Percentiles rank a stretch among this genome's conserved stretches.
Evolutionary conservation across 2,329 filamentous ascomycete species (phyloP).

Genomic region (Mariannaea sp.): DNA sequence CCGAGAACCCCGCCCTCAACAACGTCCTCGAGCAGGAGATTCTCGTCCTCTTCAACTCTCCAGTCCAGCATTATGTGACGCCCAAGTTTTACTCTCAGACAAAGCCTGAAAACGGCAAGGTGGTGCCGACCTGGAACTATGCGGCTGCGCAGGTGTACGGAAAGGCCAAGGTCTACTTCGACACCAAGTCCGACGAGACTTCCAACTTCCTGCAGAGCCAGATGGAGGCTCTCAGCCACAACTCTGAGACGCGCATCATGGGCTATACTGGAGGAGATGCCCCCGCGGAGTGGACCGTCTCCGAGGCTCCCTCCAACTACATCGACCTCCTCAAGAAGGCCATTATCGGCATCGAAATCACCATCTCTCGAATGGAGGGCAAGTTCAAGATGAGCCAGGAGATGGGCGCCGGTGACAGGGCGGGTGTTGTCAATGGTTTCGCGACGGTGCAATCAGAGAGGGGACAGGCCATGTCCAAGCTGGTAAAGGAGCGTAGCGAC

Average conservation of each 20-base stretch:
- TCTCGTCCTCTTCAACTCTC: slow-evolving; percentile 64
- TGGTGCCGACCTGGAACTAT: slow-evolving; percentile 75
- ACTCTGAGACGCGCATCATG: slow-evolving; percentile 61
- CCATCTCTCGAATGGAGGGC: slow-evolving; percentile 58
- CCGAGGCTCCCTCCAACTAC: slow-evolving; percentile 61
- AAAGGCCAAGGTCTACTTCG: slow-evolving; percentile 56
- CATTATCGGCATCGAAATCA: slow-evolving; percentile 66
- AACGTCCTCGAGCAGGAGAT: slow-evolving; percentile 57
- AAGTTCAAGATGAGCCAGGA: slow-evolving; percentile 74
- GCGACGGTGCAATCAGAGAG: slow-evolving; percentile 40
- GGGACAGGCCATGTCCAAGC: slow-evolving; percentile 38
- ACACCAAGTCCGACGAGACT: slow-evolving; percentile 53
- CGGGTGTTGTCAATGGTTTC: slow-evolving; percentile 64
- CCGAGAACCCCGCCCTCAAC: slow-evolving; percentile 22
- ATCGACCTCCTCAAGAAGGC: slow-evolving; percentile 61
- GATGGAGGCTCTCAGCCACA: slow-evolving; percentile 55
- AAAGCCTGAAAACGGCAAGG: slow-evolving; percentile 67
- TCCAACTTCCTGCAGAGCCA: slow-evolving; percentile 53
- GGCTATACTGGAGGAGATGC: slow-evolving; percentile 50
- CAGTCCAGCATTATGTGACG: slow-evolving; percentile 67
- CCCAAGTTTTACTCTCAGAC: slow-evolving; percentile 71
- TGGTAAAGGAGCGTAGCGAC: slow-evolving; percentile 41
- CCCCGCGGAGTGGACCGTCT: slow-evolving; percentile 57
- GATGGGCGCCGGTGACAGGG: slow-evolving; percentile 54
- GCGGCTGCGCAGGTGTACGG: slow-evolving; percentile 68